Percentiles rank a stretch among this genome's conserved stretches.
Evolutionary conservation across 2,329 filamentous ascomycete species (phyloP).

Genomic region (Aspergillus japonicus): DNA sequence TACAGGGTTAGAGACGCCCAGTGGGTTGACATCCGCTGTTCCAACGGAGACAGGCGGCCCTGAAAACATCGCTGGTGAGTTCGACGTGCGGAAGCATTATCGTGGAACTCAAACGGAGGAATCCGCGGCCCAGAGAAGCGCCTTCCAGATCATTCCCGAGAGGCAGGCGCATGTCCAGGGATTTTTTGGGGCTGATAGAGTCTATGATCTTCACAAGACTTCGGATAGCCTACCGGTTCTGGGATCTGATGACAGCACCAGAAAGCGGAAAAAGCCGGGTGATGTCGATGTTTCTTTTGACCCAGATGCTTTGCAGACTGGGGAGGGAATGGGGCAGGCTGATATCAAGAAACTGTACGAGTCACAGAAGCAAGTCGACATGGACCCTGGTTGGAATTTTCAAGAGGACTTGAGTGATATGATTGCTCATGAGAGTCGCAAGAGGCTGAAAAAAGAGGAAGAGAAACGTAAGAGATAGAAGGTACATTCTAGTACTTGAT

Average conservation of each 20-base stretch:
- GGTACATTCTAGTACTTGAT: no score
- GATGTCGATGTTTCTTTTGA: constrained; percentile 93
- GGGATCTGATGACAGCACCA: constrained; percentile 71
- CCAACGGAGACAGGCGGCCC: constrained; percentile 75
- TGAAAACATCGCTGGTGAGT: constrained; percentile 77
- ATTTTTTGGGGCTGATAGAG: constrained; percentile 93
- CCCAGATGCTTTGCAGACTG: constrained; percentile 71
- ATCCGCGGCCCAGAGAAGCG: constrained; percentile 67
- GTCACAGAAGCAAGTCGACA: constrained; percentile 62
- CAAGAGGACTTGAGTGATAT: constrained; percentile 93
- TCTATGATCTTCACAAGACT: constrained; percentile 76
- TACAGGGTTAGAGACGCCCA: constrained; percentile 74
- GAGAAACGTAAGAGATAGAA: constrained; percentile 61
- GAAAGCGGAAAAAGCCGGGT: constrained; percentile 92
- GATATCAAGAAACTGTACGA: constrained; percentile 80
- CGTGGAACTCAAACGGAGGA: constrained; percentile 88
- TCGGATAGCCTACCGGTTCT: constrained; percentile 67
- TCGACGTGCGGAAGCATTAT: constrained; percentile 84
- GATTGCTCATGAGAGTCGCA: constrained; percentile 90
- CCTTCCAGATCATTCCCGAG: constrained; percentile 88
- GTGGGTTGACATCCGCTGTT: constrained; percentile 75
- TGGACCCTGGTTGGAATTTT: constrained; percentile 69
- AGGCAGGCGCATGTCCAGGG: constrained; percentile 80
- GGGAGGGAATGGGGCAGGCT: constrained; percentile 80
- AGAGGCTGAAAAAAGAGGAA: constrained; percentile 83